Evolutionary conservation across 1,284 basidiomycete species (phyloP), one percentile per base, ranked within the genome.

Genomic region (Puccinia coronata): DNA sequence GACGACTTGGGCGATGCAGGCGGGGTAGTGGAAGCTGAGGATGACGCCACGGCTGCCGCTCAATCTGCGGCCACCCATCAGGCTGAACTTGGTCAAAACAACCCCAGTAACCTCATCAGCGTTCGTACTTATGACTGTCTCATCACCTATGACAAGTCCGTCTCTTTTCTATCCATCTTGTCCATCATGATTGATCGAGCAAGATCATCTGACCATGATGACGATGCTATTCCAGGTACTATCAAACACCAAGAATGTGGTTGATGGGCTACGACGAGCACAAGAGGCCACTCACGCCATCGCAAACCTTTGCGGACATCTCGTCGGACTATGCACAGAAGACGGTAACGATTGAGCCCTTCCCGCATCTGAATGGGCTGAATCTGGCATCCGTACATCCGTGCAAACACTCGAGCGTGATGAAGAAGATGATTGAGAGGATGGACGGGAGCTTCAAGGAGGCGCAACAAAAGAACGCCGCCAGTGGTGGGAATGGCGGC

Each of bases 351-450:
- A 97, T 98, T 87, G 96, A 99, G 86, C 91, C 93, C 0, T 99
- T 99, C 90, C 95, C 96, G 23, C 96, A 98, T 87, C 92, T 96
- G 86, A 91, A 92, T 11, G 57, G 84, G 83, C 36, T 83, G 83
- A 84, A 28, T 84, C 85, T 31, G 84, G 95, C 93, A 0, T 93
- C 92, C 0, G 96, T 99, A 14, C 96, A 99, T 86, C 96, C 96
- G 0, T 99, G 96, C 91, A 98, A 98, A 87, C 96, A 99, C 86
- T 94, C 96, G 0, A 94, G 92, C 86, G 97, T 99, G 78, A 99
- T 99, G 97, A 98, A 97, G 90, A 99, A 98, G 87, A 95, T 99
- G 83, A 98, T 99, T 85, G 96, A 98, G 87, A 90, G 96, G 79
- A 98, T 99, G 95, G 97, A 98, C 87, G 91, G 82, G 0, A 84